A percentile compares a stretch with the other conserved stretches of the same genome.
phyloP scores from a whole-genome alignment of 2,329 filamentous ascomycete genomes.

The Hypoxylon sp. region DNA sequence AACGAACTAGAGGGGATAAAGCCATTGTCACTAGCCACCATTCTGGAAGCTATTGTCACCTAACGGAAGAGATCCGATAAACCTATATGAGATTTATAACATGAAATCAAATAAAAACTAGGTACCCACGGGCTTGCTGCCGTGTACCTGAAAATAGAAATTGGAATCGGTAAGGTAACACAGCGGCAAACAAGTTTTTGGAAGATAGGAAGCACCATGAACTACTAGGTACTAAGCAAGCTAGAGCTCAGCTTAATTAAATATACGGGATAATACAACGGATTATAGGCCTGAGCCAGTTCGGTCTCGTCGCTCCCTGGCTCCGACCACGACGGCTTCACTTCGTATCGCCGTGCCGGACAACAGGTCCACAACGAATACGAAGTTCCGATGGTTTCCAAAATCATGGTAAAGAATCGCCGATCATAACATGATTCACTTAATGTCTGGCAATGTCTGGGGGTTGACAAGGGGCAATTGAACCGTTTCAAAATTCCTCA shows the following conservation, averaged over 20 bases:
- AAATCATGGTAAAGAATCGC: conserved; percentile 36
- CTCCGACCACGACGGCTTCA: conserved; percentile 27
- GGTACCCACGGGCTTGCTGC: conserved; percentile 1
- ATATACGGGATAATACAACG: conserved; percentile 27
- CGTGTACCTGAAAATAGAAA: conserved; percentile 2
- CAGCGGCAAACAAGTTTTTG: not conserved
- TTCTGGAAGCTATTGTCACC: conserved; percentile 9
- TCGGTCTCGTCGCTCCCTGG: conserved; percentile 15
- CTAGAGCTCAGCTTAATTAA: conserved; percentile 9
- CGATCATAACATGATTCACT: conserved; percentile 39
- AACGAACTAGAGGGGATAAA: conserved; percentile 17
- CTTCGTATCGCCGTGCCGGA: conserved; percentile 40
- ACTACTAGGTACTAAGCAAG: conserved; percentile 1
- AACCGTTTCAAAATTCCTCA: conserved; percentile 22
- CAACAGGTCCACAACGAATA: conserved; percentile 36
- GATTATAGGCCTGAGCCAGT: conserved; percentile 12
- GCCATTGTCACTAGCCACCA: conserved; percentile 4
- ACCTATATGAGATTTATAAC: conserved; percentile 3
- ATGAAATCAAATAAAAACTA: conserved; percentile 2
- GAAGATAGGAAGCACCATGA: not conserved
- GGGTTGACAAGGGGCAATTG: conserved; percentile 21
- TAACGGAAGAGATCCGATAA: conserved; percentile 3
- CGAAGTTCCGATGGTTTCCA: conserved; percentile 25
- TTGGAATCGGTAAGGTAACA: conserved; percentile 1
- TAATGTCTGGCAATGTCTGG: conserved; percentile 29